Conservation (phyloP, 768 basidiomycete genomes). For the Pisolithus sp. region DNA sequence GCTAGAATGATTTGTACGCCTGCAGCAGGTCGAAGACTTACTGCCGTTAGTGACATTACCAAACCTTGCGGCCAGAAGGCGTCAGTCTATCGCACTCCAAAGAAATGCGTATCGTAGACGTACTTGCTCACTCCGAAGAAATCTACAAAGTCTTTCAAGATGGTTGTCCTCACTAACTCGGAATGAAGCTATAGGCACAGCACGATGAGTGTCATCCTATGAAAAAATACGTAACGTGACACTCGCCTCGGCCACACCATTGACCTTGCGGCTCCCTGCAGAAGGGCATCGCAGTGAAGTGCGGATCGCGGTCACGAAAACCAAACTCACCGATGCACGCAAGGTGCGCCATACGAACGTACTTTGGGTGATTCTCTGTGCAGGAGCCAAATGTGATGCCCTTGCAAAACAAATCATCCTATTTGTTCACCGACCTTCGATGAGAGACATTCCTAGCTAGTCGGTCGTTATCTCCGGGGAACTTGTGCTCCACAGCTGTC, state of each 20-base stretch:
- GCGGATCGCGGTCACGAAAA: background rate
- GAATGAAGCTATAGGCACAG: conserved; percentile 61
- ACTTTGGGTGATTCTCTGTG: conserved; percentile 77
- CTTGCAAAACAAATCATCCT: background rate
- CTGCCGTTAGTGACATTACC: conserved; percentile 92
- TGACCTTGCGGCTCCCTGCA: conserved; percentile 74
- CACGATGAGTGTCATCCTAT: background rate
- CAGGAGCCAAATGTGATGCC: background rate
- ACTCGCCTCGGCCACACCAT: conserved; percentile 87
- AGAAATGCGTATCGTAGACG: background rate
- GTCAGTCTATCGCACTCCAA: conserved; percentile 13
- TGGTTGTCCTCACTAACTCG: conserved; percentile 77
- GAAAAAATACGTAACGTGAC: background rate
- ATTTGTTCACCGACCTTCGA: conserved; percentile 56
- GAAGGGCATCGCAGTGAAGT: background rate
- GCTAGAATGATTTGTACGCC: background rate
- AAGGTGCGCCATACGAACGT: conserved; percentile 86
- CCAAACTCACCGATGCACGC: conserved; percentile 66
- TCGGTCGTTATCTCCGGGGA: conserved; percentile 78
- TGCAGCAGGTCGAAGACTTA: conserved; percentile 32
- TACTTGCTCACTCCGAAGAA: conserved; percentile 82
- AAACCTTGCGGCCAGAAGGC: conserved; percentile 40
- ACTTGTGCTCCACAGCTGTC: conserved; percentile 79
- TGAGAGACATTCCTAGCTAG: conserved; percentile 85
- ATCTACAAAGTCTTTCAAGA: conserved; percentile 89